Evolutionary conservation across 1,139 yeast genomes (phyloP), one percentile per base, ranked within the genome.

Genomic region (Wickerhamiella infanticola): DNA sequence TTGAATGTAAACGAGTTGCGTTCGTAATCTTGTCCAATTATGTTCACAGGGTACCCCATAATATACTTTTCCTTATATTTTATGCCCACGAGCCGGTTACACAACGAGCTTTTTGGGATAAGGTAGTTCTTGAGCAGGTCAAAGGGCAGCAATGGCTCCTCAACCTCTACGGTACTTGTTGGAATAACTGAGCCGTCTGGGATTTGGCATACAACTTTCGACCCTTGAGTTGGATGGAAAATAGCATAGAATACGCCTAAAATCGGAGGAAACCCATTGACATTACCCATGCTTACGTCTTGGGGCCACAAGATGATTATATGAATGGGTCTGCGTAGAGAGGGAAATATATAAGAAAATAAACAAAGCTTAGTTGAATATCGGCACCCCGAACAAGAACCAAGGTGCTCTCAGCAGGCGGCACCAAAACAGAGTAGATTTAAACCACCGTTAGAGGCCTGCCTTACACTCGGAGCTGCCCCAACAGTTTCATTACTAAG

Each of bases 161-260:
- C 48, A 51, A 65, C 62, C 24, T 51, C 59, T 3, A 64, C 52
- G 5, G 55, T 49, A 13, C 61, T 62, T 3, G 65, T 53, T 1
- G 65, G 59, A 0, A 69, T 70, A 9, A 69, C 74, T 50, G 68
- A 72, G 46, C 72, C 85, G 50, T 72, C 72, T 48, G 98, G 99
- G 1, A 85, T 94, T 59, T 93, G 96, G 55, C 83, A 83, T 3
- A 84, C 74, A n/a, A 90, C 88, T 61, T 86, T 83, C 0, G 98
- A 81, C 1, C 98, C 98, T 57, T 85, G 94, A 0, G 90, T 82
- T 0, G 96, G 96, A 58, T 93, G 96, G 63, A 90, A 90, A 0
- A 84, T 84, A 0, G 96, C 79, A 62, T 85, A 90, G 62, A 90
- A 88, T 41, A 86, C 72, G 2, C 95, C 93, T 49, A 77, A 72